phyloP scores from a whole-genome alignment of 345 rosid species.

The Syzygium jambos region DNA sequence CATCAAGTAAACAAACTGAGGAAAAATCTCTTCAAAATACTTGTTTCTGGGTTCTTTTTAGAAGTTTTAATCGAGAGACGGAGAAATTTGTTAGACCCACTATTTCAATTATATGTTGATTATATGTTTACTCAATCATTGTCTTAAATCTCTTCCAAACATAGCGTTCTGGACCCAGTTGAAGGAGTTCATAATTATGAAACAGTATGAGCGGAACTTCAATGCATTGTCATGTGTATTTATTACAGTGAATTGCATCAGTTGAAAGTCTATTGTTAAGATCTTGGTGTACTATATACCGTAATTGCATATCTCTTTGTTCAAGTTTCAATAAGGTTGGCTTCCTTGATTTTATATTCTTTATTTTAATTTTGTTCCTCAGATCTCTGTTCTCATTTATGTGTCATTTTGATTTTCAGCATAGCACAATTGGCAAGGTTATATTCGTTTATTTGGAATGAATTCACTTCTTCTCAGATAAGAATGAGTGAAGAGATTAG shows the following conservation, averaged over 20 bases:
- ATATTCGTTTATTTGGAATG: slow-evolving; percentile 66
- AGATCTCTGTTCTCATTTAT: neutral
- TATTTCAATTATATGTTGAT: neutral
- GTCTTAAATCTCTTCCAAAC: neutral
- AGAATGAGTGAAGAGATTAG: slow-evolving; percentile 41
- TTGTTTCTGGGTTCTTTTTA: neutral
- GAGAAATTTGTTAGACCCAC: neutral
- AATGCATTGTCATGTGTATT: neutral
- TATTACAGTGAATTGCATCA: neutral
- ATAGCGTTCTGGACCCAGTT: neutral
- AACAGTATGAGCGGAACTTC: neutral
- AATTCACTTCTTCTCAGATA: slow-evolving; percentile 42
- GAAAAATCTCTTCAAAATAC: neutral
- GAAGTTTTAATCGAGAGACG: neutral
- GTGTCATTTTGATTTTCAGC: slow-evolving; percentile 30
- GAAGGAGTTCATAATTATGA: neutral
- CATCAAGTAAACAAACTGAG: neutral
- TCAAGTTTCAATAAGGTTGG: neutral
- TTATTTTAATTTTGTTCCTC: neutral
- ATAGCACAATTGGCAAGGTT: slow-evolving; percentile 66
- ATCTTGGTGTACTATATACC: neutral
- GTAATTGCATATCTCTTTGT: neutral
- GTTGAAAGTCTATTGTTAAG: neutral
- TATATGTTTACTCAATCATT: neutral
- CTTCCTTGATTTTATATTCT: neutral